Base-by-base conservation (phyloP, 805 yeast genomes). In the Barnettozyma vustinii region DNA sequence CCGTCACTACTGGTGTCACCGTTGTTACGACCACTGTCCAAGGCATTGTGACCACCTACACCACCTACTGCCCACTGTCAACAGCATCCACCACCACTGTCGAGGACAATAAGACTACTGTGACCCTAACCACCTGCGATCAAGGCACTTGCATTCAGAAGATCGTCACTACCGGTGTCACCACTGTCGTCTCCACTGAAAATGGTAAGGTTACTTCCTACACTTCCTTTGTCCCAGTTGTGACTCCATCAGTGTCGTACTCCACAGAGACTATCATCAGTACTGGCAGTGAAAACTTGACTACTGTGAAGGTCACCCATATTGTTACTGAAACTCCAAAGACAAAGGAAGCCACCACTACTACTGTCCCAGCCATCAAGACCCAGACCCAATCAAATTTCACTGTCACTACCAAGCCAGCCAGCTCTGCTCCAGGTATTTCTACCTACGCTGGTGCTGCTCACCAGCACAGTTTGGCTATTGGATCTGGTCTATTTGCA, bases 401-500 rank as follows among this genome's bases (percentile, higher is more conserved):
- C 21, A 18, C 39, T 19, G 21, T 19, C 4, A 36, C 39, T 3
- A 30, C 48, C 10, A 20, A 23, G 9, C 19, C 42, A 9, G 44
- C 35, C 39, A 30, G 35, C 25, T 40, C 51, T 35, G 37, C 42
- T 37, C 45, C 30, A 35, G 44, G 26, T 15, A 45, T 47, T 37
- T 41, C 43, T 40, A 45, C 49, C 26, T 39, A 39, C 30, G 13
- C 42, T 39, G 42, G 42, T 12, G 42, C 27, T 23, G 42, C 42
- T 9, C 12, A 20, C 42, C 18, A 23, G 3, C 7, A 27, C 26
- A 41, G 30, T 18, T 16, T 42, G 40, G 45, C 36, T 27, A 37
- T 44, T 16, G 51, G 51, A 13, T 42, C 48, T 19, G 30, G 46
- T 15, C 30, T 44, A 3, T 37, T 20, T 26, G 49, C 46, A 19